Percentiles rank a stretch among this genome's conserved stretches.
phyloP scores from a whole-genome alignment of 257 asterid species.

The Solanum corneliomulleri region DNA sequence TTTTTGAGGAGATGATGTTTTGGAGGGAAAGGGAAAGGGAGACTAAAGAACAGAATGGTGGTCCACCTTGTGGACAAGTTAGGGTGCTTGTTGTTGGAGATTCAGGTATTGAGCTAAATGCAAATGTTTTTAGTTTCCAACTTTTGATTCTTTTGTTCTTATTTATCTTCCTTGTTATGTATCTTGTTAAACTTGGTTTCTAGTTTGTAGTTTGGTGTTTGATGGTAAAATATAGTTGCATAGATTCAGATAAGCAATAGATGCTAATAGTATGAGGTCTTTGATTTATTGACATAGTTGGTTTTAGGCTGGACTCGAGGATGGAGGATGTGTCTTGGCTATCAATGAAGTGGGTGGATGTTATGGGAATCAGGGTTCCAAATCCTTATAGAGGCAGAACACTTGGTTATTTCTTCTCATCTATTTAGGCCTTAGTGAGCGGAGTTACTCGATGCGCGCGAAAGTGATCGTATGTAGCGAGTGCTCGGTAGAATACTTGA shows the following conservation, averaged over 20 bases:
- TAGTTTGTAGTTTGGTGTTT: not conserved
- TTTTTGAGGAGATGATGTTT: constrained; percentile 41
- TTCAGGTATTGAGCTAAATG: constrained; percentile 42
- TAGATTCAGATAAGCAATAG: not conserved
- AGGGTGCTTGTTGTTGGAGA: constrained; percentile 91
- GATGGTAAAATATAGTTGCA: not conserved
- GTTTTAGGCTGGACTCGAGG: not conserved
- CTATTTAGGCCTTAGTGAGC: not conserved
- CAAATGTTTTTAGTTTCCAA: not conserved
- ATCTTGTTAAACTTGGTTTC: not conserved
- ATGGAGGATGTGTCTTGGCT: not conserved
- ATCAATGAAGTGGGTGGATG: not conserved
- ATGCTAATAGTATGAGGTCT: not conserved
- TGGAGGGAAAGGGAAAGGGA: constrained; percentile 82
- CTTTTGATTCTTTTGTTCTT: not conserved
- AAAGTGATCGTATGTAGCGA: not conserved
- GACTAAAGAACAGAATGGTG: constrained; percentile 58
- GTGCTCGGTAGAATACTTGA: not conserved
- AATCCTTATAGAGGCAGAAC: not conserved
- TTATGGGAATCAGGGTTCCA: not conserved
- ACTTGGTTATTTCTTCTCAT: not conserved
- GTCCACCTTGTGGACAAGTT: constrained; percentile 93
- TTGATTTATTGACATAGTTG: not conserved
- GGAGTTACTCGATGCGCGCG: not conserved
- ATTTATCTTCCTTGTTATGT: not conserved